Evolutionary conservation across 805 yeast genomes (phyloP).

Genomic region (Brettanomyces custersianus): DNA sequence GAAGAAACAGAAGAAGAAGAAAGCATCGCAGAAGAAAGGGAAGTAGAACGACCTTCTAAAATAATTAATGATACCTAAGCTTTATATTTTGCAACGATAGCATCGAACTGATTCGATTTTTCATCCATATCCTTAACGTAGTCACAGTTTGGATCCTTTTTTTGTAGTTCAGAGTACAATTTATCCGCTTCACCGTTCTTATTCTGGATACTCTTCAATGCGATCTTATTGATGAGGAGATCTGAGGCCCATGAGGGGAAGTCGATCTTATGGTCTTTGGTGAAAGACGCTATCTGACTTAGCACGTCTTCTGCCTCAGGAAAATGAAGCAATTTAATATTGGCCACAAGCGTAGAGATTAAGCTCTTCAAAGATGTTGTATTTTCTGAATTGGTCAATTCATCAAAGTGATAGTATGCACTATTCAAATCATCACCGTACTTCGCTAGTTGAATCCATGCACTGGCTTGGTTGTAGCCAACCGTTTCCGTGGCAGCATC

Average conservation of each 20-base stretch:
- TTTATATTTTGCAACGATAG: slow-evolving; percentile 51
- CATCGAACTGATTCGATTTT: slow-evolving; percentile 59
- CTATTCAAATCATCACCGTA: slow-evolving; percentile 33
- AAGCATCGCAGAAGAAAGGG: slow-evolving; percentile 16
- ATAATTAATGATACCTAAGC: neutral
- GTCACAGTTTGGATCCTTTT: slow-evolving; percentile 38
- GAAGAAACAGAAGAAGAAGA: slow-evolving; percentile 13
- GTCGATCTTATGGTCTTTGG: slow-evolving; percentile 4
- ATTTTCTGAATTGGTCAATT: slow-evolving; percentile 51
- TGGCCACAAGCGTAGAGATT: slow-evolving; percentile 60
- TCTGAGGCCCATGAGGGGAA: slow-evolving; percentile 27
- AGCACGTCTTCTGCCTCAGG: slow-evolving; percentile 76
- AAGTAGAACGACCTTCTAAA: slow-evolving; percentile 7
- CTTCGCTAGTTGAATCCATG: slow-evolving; percentile 37
- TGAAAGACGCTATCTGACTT: slow-evolving; percentile 26
- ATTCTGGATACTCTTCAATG: slow-evolving; percentile 51
- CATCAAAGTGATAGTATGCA: slow-evolving; percentile 67
- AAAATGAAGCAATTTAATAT: slow-evolving; percentile 67
- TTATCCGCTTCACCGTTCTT: slow-evolving; percentile 10
- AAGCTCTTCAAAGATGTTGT: slow-evolving; percentile 37
- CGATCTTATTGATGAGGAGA: slow-evolving; percentile 55
- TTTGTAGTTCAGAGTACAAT: slow-evolving; percentile 30
- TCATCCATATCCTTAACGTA: slow-evolving; percentile 49
- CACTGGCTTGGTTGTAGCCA: slow-evolving; percentile 68
- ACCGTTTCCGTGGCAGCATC: slow-evolving; percentile 52